Conservation (phyloP, 176 grass and related monocot genomes). For the Zizania latifolia region DNA sequence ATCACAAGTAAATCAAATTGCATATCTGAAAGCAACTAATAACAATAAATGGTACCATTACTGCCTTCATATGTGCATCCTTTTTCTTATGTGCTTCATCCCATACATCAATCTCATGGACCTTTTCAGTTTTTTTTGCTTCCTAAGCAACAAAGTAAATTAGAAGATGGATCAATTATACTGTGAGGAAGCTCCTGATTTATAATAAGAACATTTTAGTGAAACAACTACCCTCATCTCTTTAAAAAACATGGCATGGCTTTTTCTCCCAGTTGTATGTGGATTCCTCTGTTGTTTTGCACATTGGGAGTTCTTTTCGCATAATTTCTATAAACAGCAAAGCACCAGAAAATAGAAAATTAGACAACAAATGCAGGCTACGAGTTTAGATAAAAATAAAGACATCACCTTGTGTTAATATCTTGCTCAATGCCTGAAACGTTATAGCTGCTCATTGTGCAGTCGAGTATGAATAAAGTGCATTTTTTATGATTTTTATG, state of each 20-base stretch:
- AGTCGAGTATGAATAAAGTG: no score
- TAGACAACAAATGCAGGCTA: background rate
- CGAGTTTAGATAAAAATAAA: background rate
- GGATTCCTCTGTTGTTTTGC: background rate
- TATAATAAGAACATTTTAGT: background rate
- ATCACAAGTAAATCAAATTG: background rate
- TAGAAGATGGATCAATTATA: background rate
- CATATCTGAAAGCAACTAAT: background rate
- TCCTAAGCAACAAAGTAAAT: background rate
- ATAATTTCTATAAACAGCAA: background rate
- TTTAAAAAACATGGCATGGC: background rate
- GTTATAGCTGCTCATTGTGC: no score
- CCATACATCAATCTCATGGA: background rate
- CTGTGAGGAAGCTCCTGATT: background rate
- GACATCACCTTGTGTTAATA: background rate
- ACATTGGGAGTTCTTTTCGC: background rate
- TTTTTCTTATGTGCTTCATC: slow-evolving; percentile 13
- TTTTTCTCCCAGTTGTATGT: background rate
- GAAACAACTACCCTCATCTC: background rate
- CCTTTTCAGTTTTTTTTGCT: background rate
- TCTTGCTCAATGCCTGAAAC: no score
- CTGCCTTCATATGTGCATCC: background rate
- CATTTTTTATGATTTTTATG: no score
- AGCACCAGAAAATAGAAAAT: background rate
- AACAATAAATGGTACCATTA: background rate